Base-by-base conservation (phyloP, 768 basidiomycete species). In the Artomyces pyxidatus region DNA sequence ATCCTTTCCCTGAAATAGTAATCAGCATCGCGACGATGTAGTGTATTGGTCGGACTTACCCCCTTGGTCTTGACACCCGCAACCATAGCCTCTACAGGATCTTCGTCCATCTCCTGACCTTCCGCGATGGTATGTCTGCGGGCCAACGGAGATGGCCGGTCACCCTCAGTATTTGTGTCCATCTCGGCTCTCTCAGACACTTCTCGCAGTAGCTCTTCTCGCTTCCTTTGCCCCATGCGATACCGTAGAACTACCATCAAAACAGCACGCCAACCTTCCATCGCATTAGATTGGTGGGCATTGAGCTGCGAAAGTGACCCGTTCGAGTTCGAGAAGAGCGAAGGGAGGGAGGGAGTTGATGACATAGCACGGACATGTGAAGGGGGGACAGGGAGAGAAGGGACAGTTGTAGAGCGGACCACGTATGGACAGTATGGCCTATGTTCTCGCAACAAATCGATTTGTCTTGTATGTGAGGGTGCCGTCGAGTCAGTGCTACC, bases 341-440 rank as follows among this genome's bases (percentile, higher is more conserved):
- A 55, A 4, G 57, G 50, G 0, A 61, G 54, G 32, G 67, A 66
- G 17, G 69, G 56, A 30, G 50, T 42, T 4, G 54, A 51, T 40
- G 30, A 56, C 32, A 37, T 48, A 30, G 50, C 27, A 42, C 32
- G 46, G 16, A 30, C 38, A 47, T 45, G 42, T n/a, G 19, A 37
- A 43, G 14, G 44, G 46, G 56, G 59, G 12, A 58, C 60, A 10
- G 78, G 74, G 8, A 80, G 62, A 2, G 79, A 75, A 4, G 84
- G 83, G 10, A 87, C 69, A 2, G 71, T 59, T 3, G 83, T 87
- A 6, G 85, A 85, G 12, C 76, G 74, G 29, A 83, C 80, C 25
- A 87, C 76, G 53, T 88, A 91, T n/a, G 88, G 88, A 56, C 89
- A 91, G 57, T 86, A 88, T 3, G 85, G 84, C 23, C 88, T 76